phyloP scores from a whole-genome alignment of 2,329 filamentous ascomycete genomes.

The Onygenales sp. region DNA sequence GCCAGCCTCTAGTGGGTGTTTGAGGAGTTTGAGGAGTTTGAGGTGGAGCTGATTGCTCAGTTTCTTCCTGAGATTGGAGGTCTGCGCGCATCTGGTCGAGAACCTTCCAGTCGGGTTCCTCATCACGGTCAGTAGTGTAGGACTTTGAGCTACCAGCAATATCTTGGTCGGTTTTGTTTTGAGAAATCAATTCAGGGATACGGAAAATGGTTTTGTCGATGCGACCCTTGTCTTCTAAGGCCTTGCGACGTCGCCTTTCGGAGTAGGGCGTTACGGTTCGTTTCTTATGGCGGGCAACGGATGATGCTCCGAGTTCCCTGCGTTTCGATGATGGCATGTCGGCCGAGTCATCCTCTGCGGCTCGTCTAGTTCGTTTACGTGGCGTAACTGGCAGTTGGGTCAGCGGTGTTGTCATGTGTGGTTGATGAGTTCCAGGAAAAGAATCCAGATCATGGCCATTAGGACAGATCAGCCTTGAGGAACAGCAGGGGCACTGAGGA shows the following conservation, averaged over 20 bases:
- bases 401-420: slow-evolving; percentile 7
- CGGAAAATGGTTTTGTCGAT: slow-evolving; percentile 26
- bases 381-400: slow-evolving; percentile 1
- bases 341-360: not conserved
- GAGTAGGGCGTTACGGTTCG: slow-evolving; percentile 17
- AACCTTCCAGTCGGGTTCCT: slow-evolving; percentile 2
- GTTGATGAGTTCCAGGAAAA: not conserved
- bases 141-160: not conserved
- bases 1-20: slow-evolving; percentile 18
- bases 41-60: not conserved
- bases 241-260: slow-evolving; percentile 21
- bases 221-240: slow-evolving; percentile 20
- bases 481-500: slow-evolving; percentile 8
- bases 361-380: not conserved
- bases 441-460: slow-evolving; percentile 6
- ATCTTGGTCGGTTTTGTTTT: slow-evolving; percentile 18
- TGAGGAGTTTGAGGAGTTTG: slow-evolving; percentile 16
- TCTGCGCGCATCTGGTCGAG: slow-evolving; percentile 3
- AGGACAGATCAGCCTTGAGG: slow-evolving; percentile 6
- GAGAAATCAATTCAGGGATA: slow-evolving; percentile 22
- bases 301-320: not conserved
- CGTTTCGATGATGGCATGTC: not conserved
- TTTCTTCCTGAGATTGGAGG: not conserved
- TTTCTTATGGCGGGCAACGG: slow-evolving; percentile 5
- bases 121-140: not conserved